Base-by-base conservation (phyloP, 2,329 filamentous ascomycete genomes). In the Diplodia seriata region DNA sequence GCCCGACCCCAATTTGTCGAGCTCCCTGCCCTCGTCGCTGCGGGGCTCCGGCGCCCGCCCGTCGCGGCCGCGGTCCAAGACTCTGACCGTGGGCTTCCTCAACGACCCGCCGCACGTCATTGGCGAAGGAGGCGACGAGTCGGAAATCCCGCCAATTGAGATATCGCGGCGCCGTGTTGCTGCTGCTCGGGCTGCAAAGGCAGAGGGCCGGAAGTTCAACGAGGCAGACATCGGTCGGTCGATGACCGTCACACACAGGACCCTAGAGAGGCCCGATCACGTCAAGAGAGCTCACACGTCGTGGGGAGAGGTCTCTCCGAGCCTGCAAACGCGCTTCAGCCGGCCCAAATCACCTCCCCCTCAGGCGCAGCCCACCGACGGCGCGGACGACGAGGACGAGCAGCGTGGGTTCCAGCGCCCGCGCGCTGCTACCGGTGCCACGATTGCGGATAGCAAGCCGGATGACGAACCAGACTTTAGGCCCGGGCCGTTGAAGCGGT, bases 101-200 rank as follows among this genome's bases (percentile, higher is more conserved):
- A 88, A 91, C 72, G 85, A 85, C 11, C 84, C 85, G 66, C 93
- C 94, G 7, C 90, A 93, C 56, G 80, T 97, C 70, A 97, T 98
- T 74, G 94, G 94, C 56, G 90, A 94, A 78, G 94, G 94, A 68
- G 94, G 94, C 40, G 94, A 97, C 74, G 93, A 97, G 77, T 90
- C 91, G 66, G 89, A 91, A 66, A 81, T 86, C 9, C 91, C 91
- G 1, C 86, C 89, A 1, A 82, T 88, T 23, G 91, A 95, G 75
- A 90, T 97, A 66, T 89, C 88, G 5, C 85, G 55, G 53, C 51
- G 56, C n/a, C 43, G 50, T 29, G 61, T 67, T 26, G 67, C 50
- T 8, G 56, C 63, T 50, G 63, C 55, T 15, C 33, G 55, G n/a
- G 61, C 59, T 12, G 67, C 61, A 20, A 68, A 66, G 50, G 43